Evolutionary conservation across 2,329 filamentous ascomycete species (phyloP).

Genomic region (Arthrobotrys iridis): DNA sequence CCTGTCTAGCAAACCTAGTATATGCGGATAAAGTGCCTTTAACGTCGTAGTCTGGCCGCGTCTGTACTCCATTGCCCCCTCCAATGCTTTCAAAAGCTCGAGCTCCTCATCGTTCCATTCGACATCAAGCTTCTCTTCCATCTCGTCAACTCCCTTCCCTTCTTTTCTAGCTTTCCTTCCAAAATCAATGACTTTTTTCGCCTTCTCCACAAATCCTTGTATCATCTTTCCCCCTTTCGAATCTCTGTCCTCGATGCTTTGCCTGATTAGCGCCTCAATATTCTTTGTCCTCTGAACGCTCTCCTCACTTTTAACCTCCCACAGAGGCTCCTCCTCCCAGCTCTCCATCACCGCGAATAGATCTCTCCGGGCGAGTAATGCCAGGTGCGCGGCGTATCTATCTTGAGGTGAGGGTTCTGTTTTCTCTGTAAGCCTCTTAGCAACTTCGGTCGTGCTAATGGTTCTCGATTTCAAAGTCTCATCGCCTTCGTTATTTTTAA

Average conservation of each 20-base stretch:
- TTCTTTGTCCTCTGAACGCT: slow-evolving; percentile 56
- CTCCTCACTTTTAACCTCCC: slow-evolving; percentile 69
- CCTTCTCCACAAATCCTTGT: slow-evolving; percentile 65
- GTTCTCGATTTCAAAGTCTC: slow-evolving; percentile 11
- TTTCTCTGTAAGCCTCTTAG: slow-evolving; percentile 56
- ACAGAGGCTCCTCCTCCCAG: slow-evolving; percentile 63
- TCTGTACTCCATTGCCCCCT: slow-evolving; percentile 72
- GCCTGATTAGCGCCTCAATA: slow-evolving; percentile 9
- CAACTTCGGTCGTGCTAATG: slow-evolving; percentile 54
- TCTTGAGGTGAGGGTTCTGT: slow-evolving; percentile 64
- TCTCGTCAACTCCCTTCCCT: slow-evolving; percentile 31
- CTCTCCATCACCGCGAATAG: slow-evolving; percentile 64
- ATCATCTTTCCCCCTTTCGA: slow-evolving; percentile 57
- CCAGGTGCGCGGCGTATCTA: slow-evolving; percentile 76
- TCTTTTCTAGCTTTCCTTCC: slow-evolving; percentile 66
- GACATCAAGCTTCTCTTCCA: slow-evolving; percentile 45
- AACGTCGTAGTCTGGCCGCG: slow-evolving; percentile 68
- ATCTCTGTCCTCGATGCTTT: slow-evolving; percentile 50
- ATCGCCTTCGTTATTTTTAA: background rate
- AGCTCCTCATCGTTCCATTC: slow-evolving; percentile 67
- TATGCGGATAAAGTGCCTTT: slow-evolving; percentile 71
- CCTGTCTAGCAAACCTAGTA: slow-evolving; percentile 71
- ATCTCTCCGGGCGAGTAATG: slow-evolving; percentile 69
- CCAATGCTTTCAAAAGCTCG: slow-evolving; percentile 73
- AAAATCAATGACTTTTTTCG: slow-evolving; percentile 65